phyloP scores from a whole-genome alignment of 2,329 filamentous ascomycete species.

The Fusarium sterilihyphosum region DNA sequence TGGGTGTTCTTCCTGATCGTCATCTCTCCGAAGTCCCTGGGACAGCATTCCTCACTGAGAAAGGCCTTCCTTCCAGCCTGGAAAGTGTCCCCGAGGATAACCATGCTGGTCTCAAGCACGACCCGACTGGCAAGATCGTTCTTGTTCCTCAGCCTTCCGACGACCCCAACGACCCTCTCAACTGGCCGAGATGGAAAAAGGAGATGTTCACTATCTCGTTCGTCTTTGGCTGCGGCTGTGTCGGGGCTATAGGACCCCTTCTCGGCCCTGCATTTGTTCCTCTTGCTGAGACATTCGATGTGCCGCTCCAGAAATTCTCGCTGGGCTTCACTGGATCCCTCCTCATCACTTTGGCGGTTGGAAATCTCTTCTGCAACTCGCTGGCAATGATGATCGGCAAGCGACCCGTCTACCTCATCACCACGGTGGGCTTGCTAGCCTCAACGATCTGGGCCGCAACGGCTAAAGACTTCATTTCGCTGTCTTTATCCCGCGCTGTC shows the following conservation, averaged over 20 bases:
- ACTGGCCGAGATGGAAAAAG: slow-evolving; percentile 2
- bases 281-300: not conserved
- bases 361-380: not conserved
- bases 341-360: not conserved
- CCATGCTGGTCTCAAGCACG: not conserved
- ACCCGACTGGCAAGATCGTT: not conserved
- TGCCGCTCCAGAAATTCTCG: not conserved
- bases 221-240: not conserved
- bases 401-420: not conserved
- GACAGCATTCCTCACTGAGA: not conserved
- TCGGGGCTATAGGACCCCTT: not conserved
- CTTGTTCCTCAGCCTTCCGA: not conserved
- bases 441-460: not conserved
- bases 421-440: rapidly evolving
- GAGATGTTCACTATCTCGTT: not conserved
- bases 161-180: not conserved
- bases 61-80: not conserved
- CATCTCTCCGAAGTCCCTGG: not conserved
- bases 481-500: not conserved
- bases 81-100: not conserved
- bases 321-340: not conserved
- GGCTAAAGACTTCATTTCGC: not conserved
- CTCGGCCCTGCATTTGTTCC: not conserved
- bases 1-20: not conserved
- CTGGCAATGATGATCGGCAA: slow-evolving; percentile 6